phyloP scores from a whole-genome alignment of 2,329 filamentous ascomycete genomes.

The Verticillium nonalfalfae region DNA sequence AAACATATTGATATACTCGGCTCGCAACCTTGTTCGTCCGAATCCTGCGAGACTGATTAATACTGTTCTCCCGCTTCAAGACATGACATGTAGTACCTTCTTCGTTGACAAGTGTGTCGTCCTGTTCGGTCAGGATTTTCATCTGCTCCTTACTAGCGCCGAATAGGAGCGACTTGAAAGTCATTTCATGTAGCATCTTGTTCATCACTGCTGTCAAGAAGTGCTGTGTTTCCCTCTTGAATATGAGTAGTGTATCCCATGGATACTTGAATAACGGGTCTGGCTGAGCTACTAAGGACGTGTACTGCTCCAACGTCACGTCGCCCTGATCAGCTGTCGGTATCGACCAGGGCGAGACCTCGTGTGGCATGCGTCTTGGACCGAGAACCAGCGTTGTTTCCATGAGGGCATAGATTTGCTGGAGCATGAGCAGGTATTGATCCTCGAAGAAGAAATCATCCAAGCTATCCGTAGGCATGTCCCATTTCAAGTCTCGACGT shows the following conservation, averaged over 20 bases:
- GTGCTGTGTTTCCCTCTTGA: constrained; percentile 13
- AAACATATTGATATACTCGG: constrained; percentile 16
- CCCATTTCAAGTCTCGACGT: constrained; percentile 5
- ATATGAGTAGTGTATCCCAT: constrained; percentile 21
- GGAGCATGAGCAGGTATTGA: constrained; percentile 10
- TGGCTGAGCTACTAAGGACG: constrained; percentile 19
- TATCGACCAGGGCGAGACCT: constrained; percentile 16
- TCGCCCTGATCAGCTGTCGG: constrained; percentile 15
- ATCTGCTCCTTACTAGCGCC: constrained; percentile 19
- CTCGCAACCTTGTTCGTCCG: constrained; percentile 16
- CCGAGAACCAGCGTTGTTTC: not conserved
- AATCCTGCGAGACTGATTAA: constrained; percentile 17
- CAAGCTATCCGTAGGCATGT: not conserved
- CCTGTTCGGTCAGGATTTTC: constrained; percentile 14
- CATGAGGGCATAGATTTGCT: constrained; percentile 16
- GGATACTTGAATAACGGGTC: constrained; percentile 12
- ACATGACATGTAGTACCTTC: constrained; percentile 16
- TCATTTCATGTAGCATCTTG: constrained; percentile 16
- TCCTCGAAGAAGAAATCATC: constrained; percentile 4
- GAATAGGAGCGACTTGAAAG: constrained; percentile 23
- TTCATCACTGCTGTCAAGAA: constrained; percentile 22
- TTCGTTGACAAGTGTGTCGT: constrained; percentile 15
- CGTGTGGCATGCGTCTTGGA: not conserved
- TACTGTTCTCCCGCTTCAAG: not conserved
- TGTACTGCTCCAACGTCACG: constrained; percentile 9